phyloP scores from a whole-genome alignment of 257 asterid genomes.

The Plantago major region DNA sequence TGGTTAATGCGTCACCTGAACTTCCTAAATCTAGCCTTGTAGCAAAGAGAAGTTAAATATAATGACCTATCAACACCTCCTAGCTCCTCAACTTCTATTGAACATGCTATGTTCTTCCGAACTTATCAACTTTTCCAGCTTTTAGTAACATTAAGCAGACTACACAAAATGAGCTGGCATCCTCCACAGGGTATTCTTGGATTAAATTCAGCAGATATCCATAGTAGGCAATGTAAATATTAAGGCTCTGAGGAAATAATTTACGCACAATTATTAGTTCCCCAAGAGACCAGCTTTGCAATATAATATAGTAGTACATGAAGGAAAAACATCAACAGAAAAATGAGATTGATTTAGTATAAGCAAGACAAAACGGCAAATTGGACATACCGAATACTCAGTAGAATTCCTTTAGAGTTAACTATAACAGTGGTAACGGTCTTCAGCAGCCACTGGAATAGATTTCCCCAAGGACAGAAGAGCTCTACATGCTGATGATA shows the following conservation, averaged over 20 bases:
- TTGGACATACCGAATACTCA: constrained; percentile 64
- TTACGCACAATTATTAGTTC: constrained; percentile 17
- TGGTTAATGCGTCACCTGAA: too few relatives aligned
- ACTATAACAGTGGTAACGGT: constrained; percentile 73
- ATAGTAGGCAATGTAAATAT: constrained; percentile 60
- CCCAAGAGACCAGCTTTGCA: neutral
- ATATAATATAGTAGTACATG: neutral
- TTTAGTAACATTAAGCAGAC: constrained; percentile 8
- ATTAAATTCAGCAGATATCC: constrained; percentile 47
- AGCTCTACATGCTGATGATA: constrained; percentile 56
- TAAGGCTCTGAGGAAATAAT: constrained; percentile 50
- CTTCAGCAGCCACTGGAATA: constrained; percentile 81
- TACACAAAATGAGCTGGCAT: constrained; percentile 56
- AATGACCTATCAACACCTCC: too few relatives aligned
- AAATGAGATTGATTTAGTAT: too few relatives aligned
- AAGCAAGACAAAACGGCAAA: constrained; percentile 16
- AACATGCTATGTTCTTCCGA: too few relatives aligned
- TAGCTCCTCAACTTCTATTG: neutral
- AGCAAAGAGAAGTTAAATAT: too few relatives aligned
- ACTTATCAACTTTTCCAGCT: neutral
- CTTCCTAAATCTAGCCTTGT: too few relatives aligned
- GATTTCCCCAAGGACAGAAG: constrained; percentile 51
- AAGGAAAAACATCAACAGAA: neutral
- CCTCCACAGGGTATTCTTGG: constrained; percentile 80
- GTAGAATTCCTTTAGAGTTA: constrained; percentile 51